These are phyloP conservation scores for Saccharomycopsis sp. DNA, from an alignment of 805 yeast genomes.

Conservation along the genomic window DNA sequence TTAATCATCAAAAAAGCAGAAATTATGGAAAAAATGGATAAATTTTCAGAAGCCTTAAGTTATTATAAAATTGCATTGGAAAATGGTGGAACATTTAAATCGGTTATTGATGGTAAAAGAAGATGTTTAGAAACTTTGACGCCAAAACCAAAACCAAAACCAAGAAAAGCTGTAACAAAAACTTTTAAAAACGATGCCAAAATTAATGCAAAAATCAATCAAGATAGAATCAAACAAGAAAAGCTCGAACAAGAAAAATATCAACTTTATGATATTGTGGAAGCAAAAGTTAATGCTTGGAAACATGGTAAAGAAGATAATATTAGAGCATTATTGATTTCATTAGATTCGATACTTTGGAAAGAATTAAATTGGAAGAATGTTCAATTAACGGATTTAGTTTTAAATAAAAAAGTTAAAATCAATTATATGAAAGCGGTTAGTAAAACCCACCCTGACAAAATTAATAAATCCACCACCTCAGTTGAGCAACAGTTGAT, in stretches of 20 bases:
- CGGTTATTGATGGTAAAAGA: conserved; percentile 69
- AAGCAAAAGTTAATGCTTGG: conserved; percentile 49
- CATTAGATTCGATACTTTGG: conserved; percentile 60
- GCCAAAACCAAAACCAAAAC: conserved; percentile 33
- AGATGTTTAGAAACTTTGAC: conserved; percentile 59
- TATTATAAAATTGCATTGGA: conserved; percentile 54
- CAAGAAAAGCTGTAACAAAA: conserved; percentile 4
- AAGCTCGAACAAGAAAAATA: conserved; percentile 47
- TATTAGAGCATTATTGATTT: conserved; percentile 62
- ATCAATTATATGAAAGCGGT: conserved; percentile 83
- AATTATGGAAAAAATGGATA: conserved; percentile 71
- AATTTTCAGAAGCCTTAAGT: conserved; percentile 49
- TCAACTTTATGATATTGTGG: conserved; percentile 53
- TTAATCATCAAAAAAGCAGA: conserved; percentile 68
- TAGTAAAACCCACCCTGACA: conserved; percentile 84
- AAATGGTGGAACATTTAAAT: conserved; percentile 54
- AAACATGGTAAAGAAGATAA: conserved; percentile 68
- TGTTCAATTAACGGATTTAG: conserved; percentile 63
- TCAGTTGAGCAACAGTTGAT: conserved; percentile 70
- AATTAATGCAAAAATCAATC: conserved; percentile 43
- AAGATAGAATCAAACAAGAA: conserved; percentile 35
- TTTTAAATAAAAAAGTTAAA: conserved; percentile 84
- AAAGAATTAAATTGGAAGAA: conserved; percentile 57
- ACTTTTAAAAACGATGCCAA: conserved; percentile 25
- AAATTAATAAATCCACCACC: conserved; percentile 46